Conservation (phyloP, 306 rosid species). For the Dryas drummondii region DNA sequence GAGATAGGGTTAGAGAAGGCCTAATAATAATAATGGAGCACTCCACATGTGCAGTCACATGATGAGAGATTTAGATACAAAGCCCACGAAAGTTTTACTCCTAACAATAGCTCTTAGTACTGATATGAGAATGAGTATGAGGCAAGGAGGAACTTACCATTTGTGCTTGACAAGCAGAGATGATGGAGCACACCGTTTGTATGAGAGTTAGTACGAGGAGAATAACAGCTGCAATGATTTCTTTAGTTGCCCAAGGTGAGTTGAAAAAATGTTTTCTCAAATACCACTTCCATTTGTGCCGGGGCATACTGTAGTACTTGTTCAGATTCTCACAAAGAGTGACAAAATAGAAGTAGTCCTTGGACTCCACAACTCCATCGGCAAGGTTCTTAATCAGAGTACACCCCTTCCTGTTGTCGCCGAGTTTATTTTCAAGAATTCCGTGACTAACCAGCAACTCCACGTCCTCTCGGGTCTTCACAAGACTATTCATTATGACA, state of each 20-base stretch:
- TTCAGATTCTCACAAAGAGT: not conserved
- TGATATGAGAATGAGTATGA: too few species aligned
- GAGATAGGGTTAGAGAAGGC: too few species aligned
- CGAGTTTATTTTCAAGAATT: constrained; percentile 16
- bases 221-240: constrained; percentile 9
- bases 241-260: constrained; percentile 26
- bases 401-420: not conserved
- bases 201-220: constrained; percentile 20
- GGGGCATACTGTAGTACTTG: not conserved
- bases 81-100: too few species aligned
- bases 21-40: too few species aligned
- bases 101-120: too few species aligned
- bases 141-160: too few species aligned
- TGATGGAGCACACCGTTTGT: constrained; percentile 7
- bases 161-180: not conserved
- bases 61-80: too few species aligned
- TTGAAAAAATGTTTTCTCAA: constrained; percentile 25
- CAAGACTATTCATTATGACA: constrained; percentile 23
- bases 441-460: not conserved
- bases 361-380: constrained; percentile 9
- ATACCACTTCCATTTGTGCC: constrained; percentile 27
- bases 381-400: not conserved
- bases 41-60: too few species aligned
- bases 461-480: constrained; percentile 20
- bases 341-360: constrained; percentile 13